These are phyloP conservation scores for Penicillium hordei DNA, from an alignment of 2,329 filamentous ascomycete genomes.

Conservation along the genomic window DNA sequence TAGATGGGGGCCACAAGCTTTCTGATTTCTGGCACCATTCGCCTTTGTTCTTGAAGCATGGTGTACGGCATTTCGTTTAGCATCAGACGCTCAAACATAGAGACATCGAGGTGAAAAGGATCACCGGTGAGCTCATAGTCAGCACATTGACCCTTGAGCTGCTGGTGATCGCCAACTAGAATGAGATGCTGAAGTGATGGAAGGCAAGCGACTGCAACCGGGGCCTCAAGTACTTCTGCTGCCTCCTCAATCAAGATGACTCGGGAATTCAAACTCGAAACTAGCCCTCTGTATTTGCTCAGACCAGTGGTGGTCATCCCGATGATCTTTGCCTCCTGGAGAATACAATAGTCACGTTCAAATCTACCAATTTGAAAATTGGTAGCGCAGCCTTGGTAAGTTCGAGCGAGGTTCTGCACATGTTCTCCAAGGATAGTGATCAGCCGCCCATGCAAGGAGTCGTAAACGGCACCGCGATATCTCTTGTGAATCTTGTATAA, in stretches of 20 bases:
- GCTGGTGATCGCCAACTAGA: slow-evolving; percentile 77
- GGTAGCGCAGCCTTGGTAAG: slow-evolving; percentile 53
- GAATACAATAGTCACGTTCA: slow-evolving; percentile 59
- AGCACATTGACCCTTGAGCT: slow-evolving; percentile 68
- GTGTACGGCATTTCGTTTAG: slow-evolving; percentile 62
- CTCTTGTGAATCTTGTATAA: slow-evolving; percentile 60
- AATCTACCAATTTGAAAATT: slow-evolving; percentile 59
- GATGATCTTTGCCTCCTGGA: slow-evolving; percentile 61
- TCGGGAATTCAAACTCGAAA: slow-evolving; percentile 65
- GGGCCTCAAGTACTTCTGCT: slow-evolving; percentile 66
- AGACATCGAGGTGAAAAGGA: slow-evolving; percentile 69
- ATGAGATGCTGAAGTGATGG: slow-evolving; percentile 64
- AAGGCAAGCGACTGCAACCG: slow-evolving; percentile 60
- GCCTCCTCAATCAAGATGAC: slow-evolving; percentile 77
- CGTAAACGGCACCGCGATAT: slow-evolving; percentile 66
- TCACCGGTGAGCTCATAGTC: slow-evolving; percentile 57
- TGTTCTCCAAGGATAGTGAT: slow-evolving; percentile 49
- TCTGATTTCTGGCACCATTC: slow-evolving; percentile 70
- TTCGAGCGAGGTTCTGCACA: slow-evolving; percentile 52
- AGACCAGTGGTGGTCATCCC: slow-evolving; percentile 77
- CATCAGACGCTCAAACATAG: slow-evolving; percentile 79
- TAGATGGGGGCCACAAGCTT: slow-evolving; percentile 64
- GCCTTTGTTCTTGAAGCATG: slow-evolving; percentile 66
- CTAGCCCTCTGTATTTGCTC: slow-evolving; percentile 72
- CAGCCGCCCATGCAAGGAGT: slow-evolving; percentile 58